Base-by-base conservation (phyloP, 768 basidiomycete species). In the Psilocybe cubensis region DNA sequence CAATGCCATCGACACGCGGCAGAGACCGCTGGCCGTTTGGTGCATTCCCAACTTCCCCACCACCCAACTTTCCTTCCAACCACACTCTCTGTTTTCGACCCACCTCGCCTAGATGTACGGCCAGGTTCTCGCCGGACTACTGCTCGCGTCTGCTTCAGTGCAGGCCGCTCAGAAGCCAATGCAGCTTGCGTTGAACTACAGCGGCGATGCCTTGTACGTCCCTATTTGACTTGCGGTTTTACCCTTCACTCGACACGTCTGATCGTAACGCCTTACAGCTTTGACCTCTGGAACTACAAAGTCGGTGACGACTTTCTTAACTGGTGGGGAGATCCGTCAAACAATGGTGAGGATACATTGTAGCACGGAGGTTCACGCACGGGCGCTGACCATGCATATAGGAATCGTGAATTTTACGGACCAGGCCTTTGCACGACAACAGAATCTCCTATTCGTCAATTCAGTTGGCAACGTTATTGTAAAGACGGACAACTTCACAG, bases 211-310 rank as follows among this genome's bases (percentile, higher is more conserved):
- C 4, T 57, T 57, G 56, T 57, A 35, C 20, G 56, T 56, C 18
- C 46, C 18, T 11, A 49, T 35, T 8, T 17, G 17, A 35, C 9
- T 5, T 11, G 17, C 20, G n/a, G 8, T 20, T 18, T 3, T 14
- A 21, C 29, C 12, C 25, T 14, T 48, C 27, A 25, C 20, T 24
- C 27, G 11, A 27, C 3, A 25, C 14, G 33, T 35, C 33, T n/a
- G 8, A 25, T 24, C 14, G 12, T 33, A 17, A 21, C 47, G 9
- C 9, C 20, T 11, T 35, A 18, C n/a, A 53, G 47, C 40, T 59
- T 59, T 27, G 58, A 59, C 35, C 27, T 58, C 23, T 59, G 58
- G 58, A 51, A 55, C 23, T 55, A 50, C 24, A 59, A 59, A 35
- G 33, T 52, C 20, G 59, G 59, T 24, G 51, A 60, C 43, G 59